phyloP scores from a whole-genome alignment of 2,329 filamentous ascomycete genomes.

The Calonectria pauciramosa region DNA sequence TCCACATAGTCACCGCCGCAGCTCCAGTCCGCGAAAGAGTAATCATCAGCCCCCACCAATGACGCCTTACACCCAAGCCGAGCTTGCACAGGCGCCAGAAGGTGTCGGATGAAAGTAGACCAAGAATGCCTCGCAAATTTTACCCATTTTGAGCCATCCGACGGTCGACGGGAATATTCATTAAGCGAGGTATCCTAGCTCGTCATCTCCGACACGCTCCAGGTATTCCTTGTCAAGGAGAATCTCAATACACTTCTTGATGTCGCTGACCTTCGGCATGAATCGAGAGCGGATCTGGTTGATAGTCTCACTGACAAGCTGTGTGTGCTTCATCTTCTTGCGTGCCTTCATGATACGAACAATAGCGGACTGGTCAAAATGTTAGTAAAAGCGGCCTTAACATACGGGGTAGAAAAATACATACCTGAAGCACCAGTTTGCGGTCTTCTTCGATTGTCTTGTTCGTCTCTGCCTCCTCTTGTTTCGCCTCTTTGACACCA shows the following conservation, averaged over 20 bases:
- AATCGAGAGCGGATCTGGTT: conserved; percentile 95
- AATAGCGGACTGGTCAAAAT: conserved; percentile 84
- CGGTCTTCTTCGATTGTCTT: conserved; percentile 99
- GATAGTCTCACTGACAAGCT: conserved; percentile 95
- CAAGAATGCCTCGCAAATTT: not conserved
- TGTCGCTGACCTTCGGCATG: conserved; percentile 91
- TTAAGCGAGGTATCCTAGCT: conserved; percentile 94
- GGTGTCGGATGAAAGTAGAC: not conserved
- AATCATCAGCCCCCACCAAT: not conserved
- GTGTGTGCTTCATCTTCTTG: conserved; percentile 98
- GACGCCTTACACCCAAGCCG: not conserved
- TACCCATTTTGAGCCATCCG: not conserved
- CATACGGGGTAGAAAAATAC: conserved; percentile 45
- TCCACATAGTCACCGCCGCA: conserved; percentile 7
- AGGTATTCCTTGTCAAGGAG: conserved; percentile 99
- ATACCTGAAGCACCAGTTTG: conserved; percentile 95
- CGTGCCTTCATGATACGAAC: conserved; percentile 99
- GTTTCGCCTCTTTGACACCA: conserved; percentile 96
- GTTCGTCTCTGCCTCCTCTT: conserved; percentile 96
- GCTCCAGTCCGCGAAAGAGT: conserved; percentile 7
- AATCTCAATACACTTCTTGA: conserved; percentile 99
- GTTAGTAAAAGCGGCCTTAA: conserved; percentile 40
- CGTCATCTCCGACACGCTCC: conserved; percentile 93
- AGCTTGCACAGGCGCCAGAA: not conserved
- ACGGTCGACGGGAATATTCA: not conserved